Base-by-base conservation (phyloP, 768 basidiomycete genomes). In the Naganishia onofrii region DNA sequence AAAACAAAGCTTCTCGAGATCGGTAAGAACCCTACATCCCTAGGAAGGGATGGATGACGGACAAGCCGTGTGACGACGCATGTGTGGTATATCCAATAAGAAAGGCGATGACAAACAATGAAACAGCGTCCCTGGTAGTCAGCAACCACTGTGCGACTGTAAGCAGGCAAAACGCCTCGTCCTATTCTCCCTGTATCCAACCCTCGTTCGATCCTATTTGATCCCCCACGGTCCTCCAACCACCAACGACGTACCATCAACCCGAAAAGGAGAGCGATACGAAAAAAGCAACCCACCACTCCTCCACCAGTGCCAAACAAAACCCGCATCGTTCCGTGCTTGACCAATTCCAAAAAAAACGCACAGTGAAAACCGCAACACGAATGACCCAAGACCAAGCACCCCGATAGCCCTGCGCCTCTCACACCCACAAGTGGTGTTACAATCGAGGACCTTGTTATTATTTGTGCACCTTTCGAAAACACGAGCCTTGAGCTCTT, bases 401-500 rank as follows among this genome's bases (percentile, higher is more conserved):
- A 44, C 23, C 60, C 42, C 7, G 9, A 15, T 15, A 8, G 36
- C 23, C 42, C 23, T 63, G 60, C 38, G 42, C 60, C 60, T 63
- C 60, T 63, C 42, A 46, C 60, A 17, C 60, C 29, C 23, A 19
- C 19, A 26, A 12, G 42, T 7, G 42, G 42, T 17, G 60, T 42
- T 63, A 42, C 60, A 12, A 44, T 46, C 60, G 60, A 63, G 60
- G 60, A 42, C 42, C 42, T 42, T 42, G 8, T 46, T 3, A 51
- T n/a, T n/a, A n/a, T n/a, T n/a, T 21, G 38, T 63, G 60, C 26
- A 63, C 60, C 60, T 63, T 63, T 63, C 60, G 60, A 46, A 15
- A 42, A 38, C 46, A n/a, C 42, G 46, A 12, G 42, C 60, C 42
- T 63, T 63, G 38, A 42, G 42, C 60, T 63, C 60, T 63, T 19